phyloP scores from a whole-genome alignment of 1,284 basidiomycete species.

The Agaricales sp. region DNA sequence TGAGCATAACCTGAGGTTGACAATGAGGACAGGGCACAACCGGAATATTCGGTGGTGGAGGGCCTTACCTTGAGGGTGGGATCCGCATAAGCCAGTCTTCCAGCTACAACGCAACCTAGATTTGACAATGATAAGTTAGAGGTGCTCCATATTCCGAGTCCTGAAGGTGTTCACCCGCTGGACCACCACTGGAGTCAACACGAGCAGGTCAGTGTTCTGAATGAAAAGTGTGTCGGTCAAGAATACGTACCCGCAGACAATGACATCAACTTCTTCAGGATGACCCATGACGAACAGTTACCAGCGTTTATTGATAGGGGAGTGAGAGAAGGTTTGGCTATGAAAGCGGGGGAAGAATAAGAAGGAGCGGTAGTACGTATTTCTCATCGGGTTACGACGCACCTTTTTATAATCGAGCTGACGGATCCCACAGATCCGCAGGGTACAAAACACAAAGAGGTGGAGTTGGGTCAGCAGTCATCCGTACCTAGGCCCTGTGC shows the following conservation, averaged over 20 bases:
- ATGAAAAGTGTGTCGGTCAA: constrained; percentile 5
- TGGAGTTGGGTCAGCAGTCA: background rate
- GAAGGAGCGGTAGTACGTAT: background rate
- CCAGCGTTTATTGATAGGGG: no score
- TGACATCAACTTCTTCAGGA: constrained; percentile 66
- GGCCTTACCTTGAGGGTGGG: constrained; percentile 31
- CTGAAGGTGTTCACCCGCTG: constrained; percentile 48
- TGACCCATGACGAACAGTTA: constrained; percentile 41
- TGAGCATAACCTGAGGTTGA: constrained; percentile 71
- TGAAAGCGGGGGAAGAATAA: no score
- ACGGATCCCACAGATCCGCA: background rate
- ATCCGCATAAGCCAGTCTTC: constrained; percentile 60
- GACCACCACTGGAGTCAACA: constrained; percentile 39
- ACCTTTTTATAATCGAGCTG: background rate
- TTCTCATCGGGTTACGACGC: background rate
- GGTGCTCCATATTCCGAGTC: constrained; percentile 1
- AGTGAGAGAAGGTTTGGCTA: no score
- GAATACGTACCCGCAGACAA: constrained; percentile 41
- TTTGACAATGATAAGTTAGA: background rate
- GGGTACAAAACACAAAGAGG: background rate
- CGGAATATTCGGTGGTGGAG: no score
- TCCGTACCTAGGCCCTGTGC: background rate
- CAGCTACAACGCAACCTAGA: constrained; percentile 54
- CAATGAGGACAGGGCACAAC: no score
- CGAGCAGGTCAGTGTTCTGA: background rate